phyloP scores from a whole-genome alignment of 2,329 filamentous ascomycete species.

The Hypocrella siamensis region DNA sequence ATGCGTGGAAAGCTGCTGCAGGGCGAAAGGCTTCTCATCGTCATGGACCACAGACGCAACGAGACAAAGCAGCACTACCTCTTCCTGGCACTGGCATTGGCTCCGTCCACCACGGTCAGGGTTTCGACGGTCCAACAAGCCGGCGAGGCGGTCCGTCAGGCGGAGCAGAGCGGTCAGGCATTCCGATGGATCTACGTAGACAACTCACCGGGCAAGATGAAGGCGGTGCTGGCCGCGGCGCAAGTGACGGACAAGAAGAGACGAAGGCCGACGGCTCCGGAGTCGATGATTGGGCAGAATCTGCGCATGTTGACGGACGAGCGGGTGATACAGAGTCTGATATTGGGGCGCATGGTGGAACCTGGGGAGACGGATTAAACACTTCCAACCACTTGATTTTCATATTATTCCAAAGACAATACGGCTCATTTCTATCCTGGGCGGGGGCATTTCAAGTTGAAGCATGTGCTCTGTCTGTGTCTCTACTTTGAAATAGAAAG shows the following conservation, averaged over 20 bases:
- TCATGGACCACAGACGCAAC: constrained; percentile 41
- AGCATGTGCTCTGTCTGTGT: too few relatives aligned
- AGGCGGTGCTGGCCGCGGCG: constrained; percentile 25
- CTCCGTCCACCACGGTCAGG: constrained; percentile 47
- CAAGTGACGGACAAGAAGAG: constrained; percentile 19
- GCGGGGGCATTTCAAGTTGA: too few relatives aligned
- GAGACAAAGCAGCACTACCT: constrained; percentile 56
- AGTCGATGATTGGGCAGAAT: constrained; percentile 25
- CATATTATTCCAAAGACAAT: too few relatives aligned
- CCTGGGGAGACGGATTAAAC: constrained; percentile 26
- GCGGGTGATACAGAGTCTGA: constrained; percentile 82
- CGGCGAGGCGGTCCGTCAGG: constrained; percentile 36
- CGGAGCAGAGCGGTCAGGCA: constrained; percentile 25
- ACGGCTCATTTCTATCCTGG: too few relatives aligned
- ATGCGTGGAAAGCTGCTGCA: constrained; percentile 47
- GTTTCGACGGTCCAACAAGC: constrained; percentile 54
- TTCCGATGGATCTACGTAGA: constrained; percentile 77
- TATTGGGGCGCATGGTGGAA: constrained; percentile 64
- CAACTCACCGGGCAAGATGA: constrained; percentile 39
- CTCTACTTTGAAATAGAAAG: too few relatives aligned
- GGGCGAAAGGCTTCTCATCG: constrained; percentile 52
- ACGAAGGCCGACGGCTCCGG: constrained; percentile 18
- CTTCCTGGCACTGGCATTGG: constrained; percentile 67
- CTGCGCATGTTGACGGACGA: constrained; percentile 67
- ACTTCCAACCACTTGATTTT: constrained; percentile 1